These are phyloP conservation scores for Cordyceps tenuipes DNA, from an alignment of 2,329 filamentous ascomycete species.

Conservation along the genomic window DNA sequence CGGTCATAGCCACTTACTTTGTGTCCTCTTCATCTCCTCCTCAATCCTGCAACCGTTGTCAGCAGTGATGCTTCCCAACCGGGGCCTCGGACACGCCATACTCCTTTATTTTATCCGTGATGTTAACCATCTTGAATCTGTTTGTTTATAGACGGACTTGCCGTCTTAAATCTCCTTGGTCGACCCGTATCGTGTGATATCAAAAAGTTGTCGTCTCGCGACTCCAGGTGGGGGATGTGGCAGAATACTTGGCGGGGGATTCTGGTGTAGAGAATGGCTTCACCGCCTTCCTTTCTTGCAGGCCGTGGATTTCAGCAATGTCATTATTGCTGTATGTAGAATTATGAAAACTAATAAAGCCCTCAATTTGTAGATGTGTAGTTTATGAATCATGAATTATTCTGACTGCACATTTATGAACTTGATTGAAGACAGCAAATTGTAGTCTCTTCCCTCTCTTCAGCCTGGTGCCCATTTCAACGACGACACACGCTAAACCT, in stretches of 20 bases:
- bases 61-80: constrained; percentile 15
- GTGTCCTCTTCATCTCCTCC: constrained; percentile 98
- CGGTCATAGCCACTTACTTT: constrained; percentile 58
- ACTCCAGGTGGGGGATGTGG: constrained; percentile 20
- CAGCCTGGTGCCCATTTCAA: neutral
- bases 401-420: too few species aligned
- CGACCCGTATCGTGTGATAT: neutral
- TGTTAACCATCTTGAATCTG: constrained; percentile 78
- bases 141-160: constrained; percentile 24
- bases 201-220: neutral
- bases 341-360: too few species aligned
- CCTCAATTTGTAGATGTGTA: too few species aligned
- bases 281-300: constrained; percentile 15
- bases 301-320: neutral
- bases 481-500: neutral
- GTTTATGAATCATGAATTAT: too few species aligned
- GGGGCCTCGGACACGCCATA: constrained; percentile 34
- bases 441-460: neutral
- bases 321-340: too few species aligned
- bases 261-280: neutral
- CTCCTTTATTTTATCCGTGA: constrained; percentile 99
- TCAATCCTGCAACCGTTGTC: constrained; percentile 63
- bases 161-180: constrained; percentile 18
- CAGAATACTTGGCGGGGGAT: constrained; percentile 18
- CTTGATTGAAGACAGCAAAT: too few species aligned